A percentile compares a stretch with the other conserved stretches of the same genome.
Evolutionary conservation across 176 grass and related monocot genomes (phyloP).

Genomic region (Raddia guianensis): DNA sequence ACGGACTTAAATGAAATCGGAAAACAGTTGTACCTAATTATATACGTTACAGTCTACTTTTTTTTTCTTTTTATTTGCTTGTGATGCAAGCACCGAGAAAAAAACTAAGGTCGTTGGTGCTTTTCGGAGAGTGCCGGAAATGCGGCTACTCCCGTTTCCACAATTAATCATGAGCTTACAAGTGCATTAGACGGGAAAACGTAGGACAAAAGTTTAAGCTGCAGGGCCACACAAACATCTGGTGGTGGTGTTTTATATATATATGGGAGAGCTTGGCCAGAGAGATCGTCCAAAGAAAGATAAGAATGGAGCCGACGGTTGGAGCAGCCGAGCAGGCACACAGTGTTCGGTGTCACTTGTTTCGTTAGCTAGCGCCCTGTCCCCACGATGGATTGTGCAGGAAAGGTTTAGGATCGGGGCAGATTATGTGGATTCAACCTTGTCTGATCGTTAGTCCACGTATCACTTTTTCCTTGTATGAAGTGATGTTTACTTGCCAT

Average conservation of each 20-base stretch:
- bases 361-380: background rate
- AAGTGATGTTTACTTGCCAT: background rate
- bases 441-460: background rate
- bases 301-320: background rate
- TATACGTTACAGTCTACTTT: too few species aligned
- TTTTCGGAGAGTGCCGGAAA: background rate
- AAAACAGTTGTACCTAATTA: too few species aligned
- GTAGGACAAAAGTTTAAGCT: conserved; percentile 5
- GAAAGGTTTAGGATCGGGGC: background rate
- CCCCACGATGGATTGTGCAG: background rate
- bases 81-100: conserved; percentile 11
- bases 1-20: too few species aligned
- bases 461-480: background rate
- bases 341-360: conserved; percentile 18
- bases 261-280: background rate
- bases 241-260: too few species aligned
- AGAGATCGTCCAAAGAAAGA: conserved; percentile 27
- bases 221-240: background rate
- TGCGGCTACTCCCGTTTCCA: background rate
- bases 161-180: background rate
- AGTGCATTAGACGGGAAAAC: background rate
- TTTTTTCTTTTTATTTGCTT: background rate
- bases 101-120: background rate
- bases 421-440: background rate
- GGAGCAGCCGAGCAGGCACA: background rate